A percentile compares a stretch with the other conserved stretches of the same genome.
Conservation (phyloP, 2,329 filamentous ascomycete genomes). For the Colletotrichum tanaceti region DNA sequence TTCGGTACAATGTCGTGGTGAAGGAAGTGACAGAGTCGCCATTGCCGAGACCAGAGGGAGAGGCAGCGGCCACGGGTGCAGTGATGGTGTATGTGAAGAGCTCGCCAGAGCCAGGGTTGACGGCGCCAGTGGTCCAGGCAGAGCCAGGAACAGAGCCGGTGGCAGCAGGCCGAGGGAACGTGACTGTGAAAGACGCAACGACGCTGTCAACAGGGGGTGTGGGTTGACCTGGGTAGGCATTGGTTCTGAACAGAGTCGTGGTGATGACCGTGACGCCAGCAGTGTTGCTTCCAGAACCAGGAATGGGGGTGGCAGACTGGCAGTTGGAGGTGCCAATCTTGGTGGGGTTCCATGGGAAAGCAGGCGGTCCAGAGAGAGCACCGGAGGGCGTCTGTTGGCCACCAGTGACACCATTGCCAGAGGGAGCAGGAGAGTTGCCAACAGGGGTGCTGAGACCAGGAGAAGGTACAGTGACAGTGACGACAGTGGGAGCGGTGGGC, state of each 20-base stretch:
- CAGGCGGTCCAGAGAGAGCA: constrained; percentile 11
- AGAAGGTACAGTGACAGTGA: constrained; percentile 42
- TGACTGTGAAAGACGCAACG: constrained; percentile 37
- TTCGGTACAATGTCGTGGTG: constrained; percentile 38
- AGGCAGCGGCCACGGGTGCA: background rate
- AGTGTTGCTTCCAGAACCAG: constrained; percentile 17
- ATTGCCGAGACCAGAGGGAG: constrained; percentile 1
- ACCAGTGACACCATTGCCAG: constrained; percentile 6
- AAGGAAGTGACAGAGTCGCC: constrained; percentile 23
- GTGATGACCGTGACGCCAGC: constrained; percentile 34
- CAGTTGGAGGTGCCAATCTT: background rate
- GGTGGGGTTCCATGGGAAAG: constrained; percentile 27
- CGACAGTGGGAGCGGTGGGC: constrained; percentile 28
- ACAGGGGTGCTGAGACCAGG: background rate
- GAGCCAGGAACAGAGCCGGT: constrained; percentile 6
- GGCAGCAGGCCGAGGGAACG: constrained; percentile 19
- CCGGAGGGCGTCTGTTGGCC: background rate
- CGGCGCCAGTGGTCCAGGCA: background rate
- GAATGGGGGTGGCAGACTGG: constrained; percentile 1
- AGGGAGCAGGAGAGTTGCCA: constrained; percentile 3
- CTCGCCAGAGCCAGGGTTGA: constrained; percentile 15
- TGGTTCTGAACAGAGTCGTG: constrained; percentile 24
- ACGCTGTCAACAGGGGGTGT: constrained; percentile 18
- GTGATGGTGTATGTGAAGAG: constrained; percentile 16
- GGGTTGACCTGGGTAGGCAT: constrained; percentile 7